Evolutionary conservation across 2,329 filamentous ascomycete species (phyloP), one percentile per base, ranked within the genome.

Genomic region (Fusarium verrucosum): DNA sequence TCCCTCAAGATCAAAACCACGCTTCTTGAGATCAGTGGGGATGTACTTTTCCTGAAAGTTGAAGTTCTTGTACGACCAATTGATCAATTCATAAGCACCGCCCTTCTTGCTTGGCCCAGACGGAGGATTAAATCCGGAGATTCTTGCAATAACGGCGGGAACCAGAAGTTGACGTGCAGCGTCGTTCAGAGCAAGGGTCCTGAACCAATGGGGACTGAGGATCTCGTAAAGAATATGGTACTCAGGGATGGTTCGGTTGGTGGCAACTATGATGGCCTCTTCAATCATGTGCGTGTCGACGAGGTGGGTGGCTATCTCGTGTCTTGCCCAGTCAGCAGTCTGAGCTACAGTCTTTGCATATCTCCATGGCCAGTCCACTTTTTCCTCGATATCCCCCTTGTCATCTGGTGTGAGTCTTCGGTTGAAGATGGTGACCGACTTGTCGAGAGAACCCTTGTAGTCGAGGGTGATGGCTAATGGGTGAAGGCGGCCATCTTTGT

Each of bases 21-120:
- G 46, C 40, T 66, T 66, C 62, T 66, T 66, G n/a, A 66, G 40
- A n/a, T 66, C 62, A 0, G 66, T 66, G 9, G 64, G 64, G 13
- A 66, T 53, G 17, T 66, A 63, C 43, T 66, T 66, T 13, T 66
- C 62, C 11, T 60, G 53, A 3, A 66, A 66, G 36, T 63, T 66
- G 30, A 63, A 66, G 47, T 63, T 66, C 35, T 60, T 45, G 25
- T 60, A 66, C 4, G 64, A 50, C 35, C 36, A 63, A 10, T 53
- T 43, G 1, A 66, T 40, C 3, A 66, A 19, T 8, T 23, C 26
- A 1, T 42, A 46, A 16, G 50, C 47, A 9, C 41, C 36, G 10
- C 41, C 32, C 28, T 40, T 50, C 3, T 25, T 11, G 10, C 19
- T 26, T 2, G 23, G 43, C 11, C 35, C 30, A 4, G 26, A 7